These are phyloP conservation scores for Phytopythium vexans DNA, from an alignment of 352 stramenopile genomes.

Conservation along the genomic window DNA sequence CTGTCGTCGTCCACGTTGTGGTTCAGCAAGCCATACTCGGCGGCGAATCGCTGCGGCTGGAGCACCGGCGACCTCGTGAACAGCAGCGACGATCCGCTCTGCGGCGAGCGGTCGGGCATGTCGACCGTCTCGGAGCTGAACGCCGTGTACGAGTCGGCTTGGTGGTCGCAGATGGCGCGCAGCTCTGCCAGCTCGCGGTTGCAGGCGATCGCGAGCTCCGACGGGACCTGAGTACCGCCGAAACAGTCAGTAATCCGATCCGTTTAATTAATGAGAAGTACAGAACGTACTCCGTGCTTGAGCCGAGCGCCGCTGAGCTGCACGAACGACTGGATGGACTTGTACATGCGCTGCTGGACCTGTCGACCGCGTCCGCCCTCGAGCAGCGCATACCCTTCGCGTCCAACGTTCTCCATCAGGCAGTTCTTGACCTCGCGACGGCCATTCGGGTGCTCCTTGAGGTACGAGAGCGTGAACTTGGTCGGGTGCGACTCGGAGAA, in stretches of 20 bases:
- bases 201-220: slow-evolving; percentile 42
- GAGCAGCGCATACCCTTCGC: slow-evolving; percentile 42
- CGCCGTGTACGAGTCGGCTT: slow-evolving; percentile 57
- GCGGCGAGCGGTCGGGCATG: slow-evolving; percentile 6
- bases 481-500: slow-evolving; percentile 79
- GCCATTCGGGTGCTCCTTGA: slow-evolving; percentile 59
- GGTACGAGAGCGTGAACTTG: slow-evolving; percentile 76
- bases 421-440: slow-evolving; percentile 68
- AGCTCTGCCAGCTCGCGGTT: slow-evolving; percentile 50
- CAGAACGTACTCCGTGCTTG: slow-evolving; percentile 47
- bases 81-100: slow-evolving; percentile 26
- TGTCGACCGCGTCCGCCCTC: slow-evolving; percentile 20
- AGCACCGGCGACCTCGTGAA: slow-evolving; percentile 40
- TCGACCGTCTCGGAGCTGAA: slow-evolving; percentile 64
- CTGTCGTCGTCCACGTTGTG: slow-evolving; percentile 3
- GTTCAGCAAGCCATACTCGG: slow-evolving; percentile 1
- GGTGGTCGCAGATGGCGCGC: slow-evolving; percentile 37
- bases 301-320: slow-evolving; percentile 52
- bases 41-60: slow-evolving; percentile 6
- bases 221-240: slow-evolving; percentile 33
- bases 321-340: slow-evolving; percentile 66
- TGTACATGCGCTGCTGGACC: slow-evolving; percentile 35
- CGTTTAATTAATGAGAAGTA: not conserved
- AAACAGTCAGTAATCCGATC: not conserved
- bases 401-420: slow-evolving; percentile 58